Evolutionary conservation across 2,329 filamentous ascomycete genomes (phyloP).

Genomic region (Dendrostoma leiphaemia): DNA sequence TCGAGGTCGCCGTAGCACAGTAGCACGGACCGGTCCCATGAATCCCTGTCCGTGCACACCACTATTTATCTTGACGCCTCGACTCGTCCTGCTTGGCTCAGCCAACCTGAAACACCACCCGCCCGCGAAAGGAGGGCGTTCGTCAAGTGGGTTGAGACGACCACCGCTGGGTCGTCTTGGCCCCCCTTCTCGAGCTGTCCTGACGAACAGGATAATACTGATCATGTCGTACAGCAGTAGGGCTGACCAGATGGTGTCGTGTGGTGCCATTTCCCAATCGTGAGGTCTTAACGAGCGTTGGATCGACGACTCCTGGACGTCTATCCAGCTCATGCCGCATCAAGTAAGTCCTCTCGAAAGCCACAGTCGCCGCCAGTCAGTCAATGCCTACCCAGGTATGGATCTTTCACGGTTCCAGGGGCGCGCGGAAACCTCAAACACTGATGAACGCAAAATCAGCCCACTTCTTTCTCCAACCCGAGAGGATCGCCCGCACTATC

Average conservation of each 20-base stretch:
- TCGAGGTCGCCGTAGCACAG: neutral
- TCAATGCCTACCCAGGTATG: too few relatives aligned
- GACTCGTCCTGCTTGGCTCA: neutral
- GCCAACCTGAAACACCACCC: constrained; percentile 1
- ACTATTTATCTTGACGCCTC: too few relatives aligned
- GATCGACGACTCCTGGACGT: too few relatives aligned
- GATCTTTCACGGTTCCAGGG: neutral
- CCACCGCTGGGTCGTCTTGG: too few relatives aligned
- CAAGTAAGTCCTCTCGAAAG: neutral
- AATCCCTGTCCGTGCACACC: too few relatives aligned
- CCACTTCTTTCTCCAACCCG: constrained; percentile 17
- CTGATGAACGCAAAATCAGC: constrained; percentile 22
- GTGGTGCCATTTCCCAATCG: too few relatives aligned
- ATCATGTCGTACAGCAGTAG: too few relatives aligned
- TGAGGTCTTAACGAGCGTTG: too few relatives aligned
- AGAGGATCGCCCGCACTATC: constrained; percentile 5
- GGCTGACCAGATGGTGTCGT: too few relatives aligned
- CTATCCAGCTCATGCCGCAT: neutral
- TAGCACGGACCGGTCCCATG: too few relatives aligned
- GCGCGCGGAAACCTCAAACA: constrained; percentile 19
- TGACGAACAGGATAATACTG: too few relatives aligned
- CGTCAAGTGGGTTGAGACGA: neutral
- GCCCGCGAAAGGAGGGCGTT: neutral
- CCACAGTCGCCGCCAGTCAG: neutral
- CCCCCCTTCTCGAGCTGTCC: too few relatives aligned